Evolutionary conservation across 331 rosid species (phyloP).

Genomic region (Dryas integrifolia): DNA sequence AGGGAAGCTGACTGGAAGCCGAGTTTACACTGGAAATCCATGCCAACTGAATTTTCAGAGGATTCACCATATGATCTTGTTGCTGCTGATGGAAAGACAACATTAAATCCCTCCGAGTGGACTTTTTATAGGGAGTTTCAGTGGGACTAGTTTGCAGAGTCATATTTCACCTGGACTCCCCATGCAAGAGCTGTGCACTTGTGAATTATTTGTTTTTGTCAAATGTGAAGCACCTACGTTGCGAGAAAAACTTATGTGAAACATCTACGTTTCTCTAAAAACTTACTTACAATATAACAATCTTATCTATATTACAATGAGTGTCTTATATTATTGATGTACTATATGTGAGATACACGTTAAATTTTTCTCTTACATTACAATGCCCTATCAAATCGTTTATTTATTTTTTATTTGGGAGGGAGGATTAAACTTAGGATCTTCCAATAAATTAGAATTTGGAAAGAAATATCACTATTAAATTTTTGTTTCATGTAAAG

Average conservation of each 20-base stretch:
- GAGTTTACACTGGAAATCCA: constrained; percentile 74
- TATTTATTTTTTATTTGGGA: too few species aligned
- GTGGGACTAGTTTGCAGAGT: constrained; percentile 53
- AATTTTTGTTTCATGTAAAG: too few species aligned
- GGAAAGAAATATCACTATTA: too few species aligned
- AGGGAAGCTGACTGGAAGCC: constrained; percentile 91
- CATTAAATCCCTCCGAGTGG: constrained; percentile 87
- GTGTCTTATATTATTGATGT: too few species aligned
- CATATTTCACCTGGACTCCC: constrained; percentile 5
- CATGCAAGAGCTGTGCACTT: constrained; percentile 2
- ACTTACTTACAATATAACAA: too few species aligned
- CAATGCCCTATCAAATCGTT: too few species aligned
- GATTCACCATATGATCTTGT: constrained; percentile 83
- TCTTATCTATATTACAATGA: too few species aligned
- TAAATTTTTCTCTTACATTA: too few species aligned
- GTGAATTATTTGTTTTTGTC: not conserved
- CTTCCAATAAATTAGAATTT: too few species aligned
- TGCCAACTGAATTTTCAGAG: constrained; percentile 74
- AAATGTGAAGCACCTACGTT: not conserved
- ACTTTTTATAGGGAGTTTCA: constrained; percentile 62
- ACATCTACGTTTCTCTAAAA: too few species aligned
- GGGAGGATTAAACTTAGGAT: too few species aligned
- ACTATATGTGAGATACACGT: too few species aligned
- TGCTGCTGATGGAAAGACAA: constrained; percentile 72
- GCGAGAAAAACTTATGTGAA: not conserved